Evolutionary conservation across 139 green algal genomes (phyloP).

Genomic region (Asterochloris erici): DNA sequence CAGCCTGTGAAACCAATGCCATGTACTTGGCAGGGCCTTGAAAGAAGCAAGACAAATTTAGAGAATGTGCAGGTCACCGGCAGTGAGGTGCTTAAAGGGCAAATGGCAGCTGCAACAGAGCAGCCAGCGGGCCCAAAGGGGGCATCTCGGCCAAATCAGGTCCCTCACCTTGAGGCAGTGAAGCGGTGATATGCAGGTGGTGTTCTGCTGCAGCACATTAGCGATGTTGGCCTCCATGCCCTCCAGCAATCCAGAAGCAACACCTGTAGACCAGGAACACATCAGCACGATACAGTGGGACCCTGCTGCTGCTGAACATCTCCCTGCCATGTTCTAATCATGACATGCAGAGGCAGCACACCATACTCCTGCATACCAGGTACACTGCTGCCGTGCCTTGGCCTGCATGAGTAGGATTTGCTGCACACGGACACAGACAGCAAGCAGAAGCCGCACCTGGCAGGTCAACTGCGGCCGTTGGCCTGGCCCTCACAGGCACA

Average conservation of each 20-base stretch:
- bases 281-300: background rate
- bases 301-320: background rate
- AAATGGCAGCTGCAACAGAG: background rate
- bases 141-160: too few species aligned
- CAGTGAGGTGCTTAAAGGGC: background rate
- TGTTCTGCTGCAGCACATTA: constrained; percentile 19
- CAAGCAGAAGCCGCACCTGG: background rate
- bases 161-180: constrained; percentile 25
- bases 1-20: background rate
- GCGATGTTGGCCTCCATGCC: constrained; percentile 17
- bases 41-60: background rate
- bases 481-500: too few species aligned
- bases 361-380: too few species aligned
- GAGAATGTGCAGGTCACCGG: background rate
- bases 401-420: too few species aligned
- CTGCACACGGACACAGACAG: too few species aligned
- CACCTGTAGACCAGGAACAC: background rate
- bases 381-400: too few species aligned
- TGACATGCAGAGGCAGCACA: background rate
- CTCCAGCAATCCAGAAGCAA: constrained; percentile 3
- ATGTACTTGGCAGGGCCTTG: background rate
- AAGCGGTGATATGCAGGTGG: constrained; percentile 12
- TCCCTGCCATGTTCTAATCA: background rate
- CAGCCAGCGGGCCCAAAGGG: background rate
- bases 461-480: background rate